Evolutionary conservation across 352 stramenopile genomes (phyloP).

Genomic region (Phytophthora boehmeriae): DNA sequence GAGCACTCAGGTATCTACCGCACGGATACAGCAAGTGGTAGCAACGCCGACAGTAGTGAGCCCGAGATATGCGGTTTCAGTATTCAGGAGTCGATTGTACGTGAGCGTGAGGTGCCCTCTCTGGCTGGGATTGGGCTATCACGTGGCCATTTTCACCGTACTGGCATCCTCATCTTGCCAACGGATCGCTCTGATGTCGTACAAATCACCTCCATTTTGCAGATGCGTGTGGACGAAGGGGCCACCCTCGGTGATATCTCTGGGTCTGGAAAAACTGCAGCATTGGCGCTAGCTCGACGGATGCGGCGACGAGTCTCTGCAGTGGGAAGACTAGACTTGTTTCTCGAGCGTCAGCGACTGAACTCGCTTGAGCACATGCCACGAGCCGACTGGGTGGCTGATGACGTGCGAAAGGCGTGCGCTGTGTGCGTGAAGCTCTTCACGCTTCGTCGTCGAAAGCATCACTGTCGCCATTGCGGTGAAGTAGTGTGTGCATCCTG

Average conservation of each 20-base stretch:
- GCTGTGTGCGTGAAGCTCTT: constrained; percentile 75
- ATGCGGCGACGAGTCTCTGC: constrained; percentile 55
- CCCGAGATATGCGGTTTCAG: constrained; percentile 61
- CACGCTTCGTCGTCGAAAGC: constrained; percentile 58
- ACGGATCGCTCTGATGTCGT: constrained; percentile 65
- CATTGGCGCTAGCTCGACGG: constrained; percentile 31
- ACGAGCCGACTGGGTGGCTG: constrained; percentile 59
- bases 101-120: constrained; percentile 62
- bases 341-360: constrained; percentile 65
- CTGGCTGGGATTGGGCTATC: constrained; percentile 58
- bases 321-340: constrained; percentile 49
- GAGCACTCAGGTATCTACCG: constrained; percentile 65
- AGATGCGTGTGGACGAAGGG: constrained; percentile 49
- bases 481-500: constrained; percentile 79
- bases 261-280: constrained; percentile 13
- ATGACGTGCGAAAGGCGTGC: constrained; percentile 61
- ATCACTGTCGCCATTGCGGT: constrained; percentile 76
- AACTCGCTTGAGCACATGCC: constrained; percentile 60
- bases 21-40: background rate
- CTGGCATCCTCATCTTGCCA: constrained; percentile 65
- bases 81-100: constrained; percentile 69
- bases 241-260: constrained; percentile 8
- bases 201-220: constrained; percentile 69
- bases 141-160: constrained; percentile 63
- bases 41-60: constrained; percentile 6